Evolutionary conservation across 805 yeast species (phyloP), one percentile per base, ranked within the genome.

Genomic region (Cyberlindnera maclurae): DNA sequence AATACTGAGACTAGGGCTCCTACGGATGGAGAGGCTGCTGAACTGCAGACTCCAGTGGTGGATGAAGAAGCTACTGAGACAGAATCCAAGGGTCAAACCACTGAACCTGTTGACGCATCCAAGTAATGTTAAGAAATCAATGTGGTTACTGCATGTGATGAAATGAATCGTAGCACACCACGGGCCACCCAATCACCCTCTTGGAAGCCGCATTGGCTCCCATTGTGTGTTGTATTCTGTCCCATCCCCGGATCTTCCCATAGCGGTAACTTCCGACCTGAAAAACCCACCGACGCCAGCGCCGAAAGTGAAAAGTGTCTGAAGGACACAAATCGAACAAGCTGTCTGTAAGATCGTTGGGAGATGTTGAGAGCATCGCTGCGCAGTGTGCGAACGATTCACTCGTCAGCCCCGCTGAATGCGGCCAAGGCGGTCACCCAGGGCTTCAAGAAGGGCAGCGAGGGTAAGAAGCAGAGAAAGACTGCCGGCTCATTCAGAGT

Each of bases 401-500:
- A 31, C 18, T 26, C 39, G 3, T 8, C 35, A 2, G 10, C 17
- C 6, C 11, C 26, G 6, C 15, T 37, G 15, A 12, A 40, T 2
- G 49, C 44, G 26, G 41, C 47, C 12, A 46, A 46, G 40, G 44
- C 46, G 17, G 13, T 39, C 13, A 40, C 47, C 5, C 40, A 46
- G 17, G 47, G 47, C 4, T 46, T 42, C 44, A 46, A 44, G 42
- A 42, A 30, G 18, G 41, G 39, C 4, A 46, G 43, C 15, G 42
- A 39, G 5, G 37, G 36, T 4, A 43, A 34, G 31, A 15, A 40
- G 5, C 20, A 39, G 8, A 45, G 40, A 37, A 47, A 47, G 46
- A 42, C 50, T 35, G 36, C 50, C 24, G 51, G 51, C n/a, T 43
- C 47, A 2, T 42, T 42, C 45, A 40, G 47, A 20, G 32, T 42